Conservation (phyloP, 108 stramenopile species). For the Cyclotella baltica region DNA sequence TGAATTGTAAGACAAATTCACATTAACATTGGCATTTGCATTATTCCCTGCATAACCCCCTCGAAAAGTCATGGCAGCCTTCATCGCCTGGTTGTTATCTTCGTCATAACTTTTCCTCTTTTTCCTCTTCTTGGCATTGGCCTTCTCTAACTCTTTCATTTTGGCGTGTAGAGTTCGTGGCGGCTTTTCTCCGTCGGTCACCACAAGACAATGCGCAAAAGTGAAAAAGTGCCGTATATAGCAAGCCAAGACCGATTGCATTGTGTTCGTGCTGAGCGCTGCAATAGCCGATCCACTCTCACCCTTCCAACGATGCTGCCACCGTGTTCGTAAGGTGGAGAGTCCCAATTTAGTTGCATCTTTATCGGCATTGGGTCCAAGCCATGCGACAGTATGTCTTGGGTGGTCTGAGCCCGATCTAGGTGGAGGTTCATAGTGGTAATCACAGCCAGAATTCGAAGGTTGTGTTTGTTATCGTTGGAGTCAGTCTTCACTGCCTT, state of each 20-base stretch:
- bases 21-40: neutral
- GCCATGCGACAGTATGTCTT: conserved; percentile 89
- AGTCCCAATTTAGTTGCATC: conserved; percentile 89
- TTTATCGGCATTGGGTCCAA: conserved; percentile 89
- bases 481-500: conserved; percentile 27
- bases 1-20: neutral
- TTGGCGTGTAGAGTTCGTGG: conserved; percentile 76
- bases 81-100: conserved; percentile 37
- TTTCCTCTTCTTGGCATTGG: conserved; percentile 67
- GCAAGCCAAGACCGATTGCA: conserved; percentile 89
- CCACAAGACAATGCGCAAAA: conserved; percentile 82
- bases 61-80: conserved; percentile 46
- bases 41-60: conserved; percentile 29
- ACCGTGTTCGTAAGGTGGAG: conserved; percentile 89
- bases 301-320: conserved; percentile 95
- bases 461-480: too few species aligned
- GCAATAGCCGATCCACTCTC: conserved; percentile 85
- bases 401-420: conserved; percentile 86
- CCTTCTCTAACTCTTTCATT: conserved; percentile 88
- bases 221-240: conserved; percentile 91
- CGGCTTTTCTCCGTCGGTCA: conserved; percentile 87
- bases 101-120: conserved; percentile 62
- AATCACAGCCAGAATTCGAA: conserved; percentile 50
- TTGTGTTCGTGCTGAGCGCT: conserved; percentile 88
- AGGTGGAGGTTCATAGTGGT: conserved; percentile 89